Base-by-base conservation (phyloP, 208 protist genomes). In the Leishmania tropica region DNA sequence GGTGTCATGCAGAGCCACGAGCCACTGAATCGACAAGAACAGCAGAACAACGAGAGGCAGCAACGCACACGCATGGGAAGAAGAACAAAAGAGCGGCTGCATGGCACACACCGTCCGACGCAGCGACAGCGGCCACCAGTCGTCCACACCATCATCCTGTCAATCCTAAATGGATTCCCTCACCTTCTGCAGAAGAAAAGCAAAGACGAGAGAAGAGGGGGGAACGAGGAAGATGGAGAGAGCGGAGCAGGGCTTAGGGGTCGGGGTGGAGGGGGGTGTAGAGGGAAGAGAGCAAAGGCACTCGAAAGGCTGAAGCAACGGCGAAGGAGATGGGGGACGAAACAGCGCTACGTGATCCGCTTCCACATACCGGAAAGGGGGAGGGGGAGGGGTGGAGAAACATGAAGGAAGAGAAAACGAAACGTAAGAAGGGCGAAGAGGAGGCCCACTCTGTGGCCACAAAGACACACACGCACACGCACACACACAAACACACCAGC, bases 31-130 rank as follows among this genome's bases (percentile, higher is more conserved):
- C 54, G 60, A 72, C 60, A 60, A 24, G 64, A 62, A 51, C 68
- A 58, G 31, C 80, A n/a, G 53, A 82, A 58, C 21, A 64, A 58
- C 21, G 64, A 79, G 54, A 6, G 65, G 80, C 21, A 74, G 80
- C 21, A 74, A 35, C 11, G 0, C 3, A 75, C 74, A 75, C 74
- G 72, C 68, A 79, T 62, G 56, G 28, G 2, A 68, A 58, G n/a
- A 62, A n/a, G 31, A 75, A 73, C 71, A 45, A 58, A 73, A 51
- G 56, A 70, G 40, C 45, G 56, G 37, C n/a, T 70, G 35, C n/a
- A 70, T 19, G 21, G 47, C 40, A 64, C 58, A 70, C 24, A 71
- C 40, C n/a, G 48, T 24, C 31, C 45, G 8, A 70, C 24, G 60
- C 60, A 67, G 60, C n/a, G n/a, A 56, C 40, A 65, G 70, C 42